These are phyloP conservation scores for Didymella lethalis DNA, from an alignment of 2,329 filamentous ascomycete genomes.

Conservation along the genomic window DNA sequence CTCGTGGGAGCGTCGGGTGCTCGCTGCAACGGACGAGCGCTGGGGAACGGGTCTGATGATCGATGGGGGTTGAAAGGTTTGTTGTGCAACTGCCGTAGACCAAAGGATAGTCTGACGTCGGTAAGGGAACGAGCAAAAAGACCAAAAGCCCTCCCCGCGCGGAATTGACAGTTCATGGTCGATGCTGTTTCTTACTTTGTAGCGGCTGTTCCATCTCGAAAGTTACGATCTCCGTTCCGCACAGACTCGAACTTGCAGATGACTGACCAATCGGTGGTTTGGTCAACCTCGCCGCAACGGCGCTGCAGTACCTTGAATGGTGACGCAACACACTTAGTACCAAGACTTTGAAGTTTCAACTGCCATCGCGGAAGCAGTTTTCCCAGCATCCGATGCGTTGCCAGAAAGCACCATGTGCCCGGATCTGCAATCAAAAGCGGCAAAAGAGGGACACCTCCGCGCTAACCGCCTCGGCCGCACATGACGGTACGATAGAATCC, in stretches of 20 bases:
- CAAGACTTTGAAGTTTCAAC: conserved; percentile 14
- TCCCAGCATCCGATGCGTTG: conserved; percentile 13
- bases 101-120: conserved; percentile 6
- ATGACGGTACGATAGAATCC: conserved; percentile 31
- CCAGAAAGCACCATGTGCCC: conserved; percentile 11
- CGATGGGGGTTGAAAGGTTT: conserved; percentile 7
- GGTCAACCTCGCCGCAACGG: conserved; percentile 9
- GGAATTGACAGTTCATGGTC: conserved; percentile 43
- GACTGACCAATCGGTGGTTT: conserved; percentile 19
- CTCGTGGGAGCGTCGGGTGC: conserved; percentile 4
- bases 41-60: conserved; percentile 13
- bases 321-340: conserved; percentile 22
- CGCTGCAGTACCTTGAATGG: conserved; percentile 10
- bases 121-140: conserved; percentile 34
- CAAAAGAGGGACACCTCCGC: conserved; percentile 25
- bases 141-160: conserved; percentile 33
- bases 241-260: conserved; percentile 9
- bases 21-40: conserved; percentile 2
- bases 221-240: conserved; percentile 13
- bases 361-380: conserved; percentile 11
- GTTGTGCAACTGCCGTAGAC: conserved; percentile 16
- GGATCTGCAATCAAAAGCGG: conserved; percentile 22
- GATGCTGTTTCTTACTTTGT: conserved; percentile 4
- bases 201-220: conserved; percentile 4
- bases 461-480: conserved; percentile 42